These are phyloP conservation scores for Lojkania enalia DNA, from an alignment of 2,329 filamentous ascomycete genomes.

Conservation along the genomic window DNA sequence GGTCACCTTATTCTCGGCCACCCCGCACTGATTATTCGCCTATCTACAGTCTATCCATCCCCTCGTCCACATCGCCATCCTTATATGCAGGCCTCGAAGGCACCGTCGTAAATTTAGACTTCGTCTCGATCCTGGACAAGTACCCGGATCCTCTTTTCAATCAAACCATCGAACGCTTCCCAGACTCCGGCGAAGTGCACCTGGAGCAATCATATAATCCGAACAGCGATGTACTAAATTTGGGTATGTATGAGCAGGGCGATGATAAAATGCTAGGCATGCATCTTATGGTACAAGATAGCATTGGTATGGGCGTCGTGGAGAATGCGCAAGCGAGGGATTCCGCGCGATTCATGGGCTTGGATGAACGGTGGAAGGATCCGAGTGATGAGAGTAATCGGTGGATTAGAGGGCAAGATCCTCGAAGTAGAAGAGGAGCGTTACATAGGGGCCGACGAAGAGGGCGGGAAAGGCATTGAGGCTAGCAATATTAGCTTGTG, in stretches of 20 bases:
- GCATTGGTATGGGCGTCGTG: conserved; percentile 30
- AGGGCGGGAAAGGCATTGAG: too few species aligned
- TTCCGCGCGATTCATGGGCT: conserved; percentile 14
- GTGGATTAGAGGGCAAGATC: conserved; percentile 24
- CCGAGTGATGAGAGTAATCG: conserved; percentile 25
- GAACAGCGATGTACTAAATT: conserved; percentile 42
- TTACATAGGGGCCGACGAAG: conserved; percentile 4
- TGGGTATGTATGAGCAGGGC: conserved; percentile 54
- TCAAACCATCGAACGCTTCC: conserved; percentile 16
- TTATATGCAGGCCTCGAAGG: conserved; percentile 55
- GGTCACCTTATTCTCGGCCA: conserved; percentile 21
- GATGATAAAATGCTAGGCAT: conserved; percentile 36
- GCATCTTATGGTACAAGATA: conserved; percentile 47
- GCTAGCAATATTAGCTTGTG: too few species aligned
- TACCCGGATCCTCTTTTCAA: conserved; percentile 49
- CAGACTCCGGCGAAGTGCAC: conserved; percentile 23
- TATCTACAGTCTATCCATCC: conserved; percentile 53
- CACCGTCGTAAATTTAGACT: conserved; percentile 48
- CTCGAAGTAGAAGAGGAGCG: conserved; percentile 8
- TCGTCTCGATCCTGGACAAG: conserved; percentile 48
- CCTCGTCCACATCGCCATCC: conserved; percentile 49
- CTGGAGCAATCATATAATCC: conserved; percentile 37
- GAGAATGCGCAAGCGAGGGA: conserved; percentile 18
- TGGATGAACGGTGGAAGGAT: conserved; percentile 49
- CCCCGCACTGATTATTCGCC: conserved; percentile 40